Evolutionary conservation across 2,329 filamentous ascomycete genomes (phyloP), one percentile per base, ranked within the genome.

Genomic region (Talaromyces atroroseus): DNA sequence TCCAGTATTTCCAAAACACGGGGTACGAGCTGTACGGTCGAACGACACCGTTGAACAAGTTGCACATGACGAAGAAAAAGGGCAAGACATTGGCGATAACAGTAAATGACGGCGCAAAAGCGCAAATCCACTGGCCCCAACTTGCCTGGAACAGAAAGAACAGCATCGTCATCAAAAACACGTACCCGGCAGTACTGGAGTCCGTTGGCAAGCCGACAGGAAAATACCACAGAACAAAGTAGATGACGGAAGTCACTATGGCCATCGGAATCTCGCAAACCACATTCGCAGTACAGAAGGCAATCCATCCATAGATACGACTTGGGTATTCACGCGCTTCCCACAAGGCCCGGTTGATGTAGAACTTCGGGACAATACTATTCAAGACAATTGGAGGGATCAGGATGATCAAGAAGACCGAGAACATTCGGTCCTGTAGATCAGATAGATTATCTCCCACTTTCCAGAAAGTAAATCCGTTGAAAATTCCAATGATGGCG

Each of bases 51-150:
- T 90, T 91, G 78, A 92, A 91, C 23, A 89, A 72, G 42, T 80
- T 80, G 65, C 89, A 86, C 76, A 89, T 85, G 69, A 91, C 84
- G 74, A 92, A 88, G 80, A 92, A 90, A 76, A 92, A 90, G 0
- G 88, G 88, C 5, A 90, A 76, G 21, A 86, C 70, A 65, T 92
- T 90, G 45, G 83, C 84, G 61, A 92, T 90, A 60, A 90, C 87
- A 0, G 87, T 89, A 73, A 90, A 90, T 42, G 79, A 85, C 0
- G 89, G 88, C 0, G 89, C 87, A 70, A 91, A 91, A 0, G 90
- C 89, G 60, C 85, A 88, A 63, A 94, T 90, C 88, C 88, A 92
- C 68, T 91, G 89, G 20, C 87, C 90, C 88, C 86, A 92, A 62
- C 79, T 84, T 32, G 80, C 81, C 68, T 85, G 82, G 78, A 91